Base-by-base conservation (phyloP, 1,284 basidiomycete species). In the Chondrostereum purpureum region DNA sequence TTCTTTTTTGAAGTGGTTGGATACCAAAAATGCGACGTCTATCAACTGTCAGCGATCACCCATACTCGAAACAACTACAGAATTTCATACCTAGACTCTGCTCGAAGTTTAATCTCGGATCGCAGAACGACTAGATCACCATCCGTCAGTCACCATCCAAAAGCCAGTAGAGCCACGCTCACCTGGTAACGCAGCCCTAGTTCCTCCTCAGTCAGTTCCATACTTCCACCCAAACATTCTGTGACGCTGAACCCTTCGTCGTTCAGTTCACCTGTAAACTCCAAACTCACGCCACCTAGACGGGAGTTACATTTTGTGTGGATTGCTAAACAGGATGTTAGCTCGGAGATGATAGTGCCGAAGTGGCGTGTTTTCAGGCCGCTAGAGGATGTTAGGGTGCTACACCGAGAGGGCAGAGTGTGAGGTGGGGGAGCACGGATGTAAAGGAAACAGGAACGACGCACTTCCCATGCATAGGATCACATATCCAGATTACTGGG, bases 401-500 rank as follows among this genome's bases (percentile, higher is more conserved):
- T 95, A 55, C 1, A 46, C 34, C n/a, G 33, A 43, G 17, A 18
- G 33, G 11, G 27, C n/a, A 34, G 5, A 35, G 40, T 21, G 17
- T 24, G 18, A 20, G 8, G 48, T 43, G 38, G 31, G 50, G 39
- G 20, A 20, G 43, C 27, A 36, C 37, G 22, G n/a, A 36, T 27
- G 21, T 33, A 31, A 21, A 42, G 17, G 4, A 11, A 23, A 33
- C 18, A 17, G 40, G 37, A 45, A 45, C 17, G 1, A 69, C 86
- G 52, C 56, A 88, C 88, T 93, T 93, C 68, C 91, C 91, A 56
- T 95, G 92, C 95, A 98, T 98, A 1, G 95, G 93, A 66, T 99
- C 95, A 58, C 91, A 96, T 44, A 95, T 80, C 88, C 93, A 96
- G 19, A 88, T 82, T 2, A 97, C 91, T 3, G 87, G 83, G 60